These are phyloP conservation scores for Trichoderma virens DNA, from an alignment of 495 filamentous ascomycete genomes.

Conservation along the genomic window DNA sequence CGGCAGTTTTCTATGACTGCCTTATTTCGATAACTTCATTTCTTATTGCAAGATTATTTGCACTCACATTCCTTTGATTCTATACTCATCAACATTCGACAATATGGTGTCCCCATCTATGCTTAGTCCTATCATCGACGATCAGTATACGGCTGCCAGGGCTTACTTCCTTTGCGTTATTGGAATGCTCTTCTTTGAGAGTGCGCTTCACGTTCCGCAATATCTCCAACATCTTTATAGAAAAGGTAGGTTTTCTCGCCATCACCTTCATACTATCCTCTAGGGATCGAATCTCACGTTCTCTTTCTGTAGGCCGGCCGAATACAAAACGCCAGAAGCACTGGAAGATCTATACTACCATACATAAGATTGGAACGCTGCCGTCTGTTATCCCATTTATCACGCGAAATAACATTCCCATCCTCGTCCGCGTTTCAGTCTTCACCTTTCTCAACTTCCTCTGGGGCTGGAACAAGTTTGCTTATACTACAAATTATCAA, in stretches of 20 bases:
- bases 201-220: constrained; percentile 9
- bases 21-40: too few relatives aligned
- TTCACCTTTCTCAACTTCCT: constrained; percentile 27
- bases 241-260: constrained; percentile 9
- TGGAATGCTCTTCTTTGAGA: constrained; percentile 16
- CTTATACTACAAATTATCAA: constrained; percentile 16
- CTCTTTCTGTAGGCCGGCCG: background rate
- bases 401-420: constrained; percentile 13
- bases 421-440: constrained; percentile 15
- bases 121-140: constrained; percentile 13
- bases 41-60: too few relatives aligned
- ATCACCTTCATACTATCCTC: background rate
- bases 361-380: constrained; percentile 17
- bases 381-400: constrained; percentile 19
- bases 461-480: constrained; percentile 15
- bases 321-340: constrained; percentile 13
- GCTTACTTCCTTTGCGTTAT: constrained; percentile 16
- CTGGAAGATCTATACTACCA: constrained; percentile 13
- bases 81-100: background rate
- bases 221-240: constrained; percentile 11
- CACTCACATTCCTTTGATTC: background rate
- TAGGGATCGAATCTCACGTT: background rate
- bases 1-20: background rate
- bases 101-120: background rate
- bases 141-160: constrained; percentile 16